These are phyloP conservation scores for Avicennia marina DNA, from an alignment of 257 asterid genomes.

Conservation along the genomic window DNA sequence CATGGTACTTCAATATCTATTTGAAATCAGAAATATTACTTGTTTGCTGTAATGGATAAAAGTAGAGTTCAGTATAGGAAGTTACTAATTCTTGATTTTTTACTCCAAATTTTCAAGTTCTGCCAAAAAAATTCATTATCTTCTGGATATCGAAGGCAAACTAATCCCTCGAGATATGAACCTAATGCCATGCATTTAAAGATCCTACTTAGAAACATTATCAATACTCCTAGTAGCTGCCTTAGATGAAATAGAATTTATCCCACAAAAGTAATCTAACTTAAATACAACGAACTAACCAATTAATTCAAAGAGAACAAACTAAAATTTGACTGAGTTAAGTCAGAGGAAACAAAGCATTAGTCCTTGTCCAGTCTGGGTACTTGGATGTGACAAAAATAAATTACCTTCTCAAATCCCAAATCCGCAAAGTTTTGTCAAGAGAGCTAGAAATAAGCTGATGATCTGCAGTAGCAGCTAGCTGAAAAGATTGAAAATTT, in stretches of 20 bases:
- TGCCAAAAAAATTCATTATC: too few relatives aligned
- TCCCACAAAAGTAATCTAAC: not conserved
- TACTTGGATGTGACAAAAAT: too few relatives aligned
- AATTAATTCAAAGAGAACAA: conserved; percentile 1
- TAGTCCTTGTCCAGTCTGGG: too few relatives aligned
- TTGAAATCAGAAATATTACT: too few relatives aligned
- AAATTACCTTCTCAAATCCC: conserved; percentile 94
- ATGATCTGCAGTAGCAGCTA: conserved; percentile 73
- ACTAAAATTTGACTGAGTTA: not conserved
- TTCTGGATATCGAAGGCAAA: too few relatives aligned
- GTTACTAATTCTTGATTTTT: too few relatives aligned
- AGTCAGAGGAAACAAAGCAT: not conserved
- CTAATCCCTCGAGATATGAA: not conserved
- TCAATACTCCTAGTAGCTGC: not conserved
- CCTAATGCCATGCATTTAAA: not conserved
- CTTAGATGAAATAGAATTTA: not conserved
- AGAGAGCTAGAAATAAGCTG: conserved; percentile 91
- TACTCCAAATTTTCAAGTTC: too few relatives aligned
- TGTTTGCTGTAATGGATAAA: too few relatives aligned
- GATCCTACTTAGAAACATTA: not conserved
- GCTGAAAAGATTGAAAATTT: conserved; percentile 43
- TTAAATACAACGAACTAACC: too few relatives aligned
- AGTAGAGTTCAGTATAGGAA: too few relatives aligned
- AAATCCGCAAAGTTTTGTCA: conserved; percentile 73
- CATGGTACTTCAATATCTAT: too few relatives aligned